Evolutionary conservation across 2,329 filamentous ascomycete genomes (phyloP).

Genomic region (Xylariaceae sp.): DNA sequence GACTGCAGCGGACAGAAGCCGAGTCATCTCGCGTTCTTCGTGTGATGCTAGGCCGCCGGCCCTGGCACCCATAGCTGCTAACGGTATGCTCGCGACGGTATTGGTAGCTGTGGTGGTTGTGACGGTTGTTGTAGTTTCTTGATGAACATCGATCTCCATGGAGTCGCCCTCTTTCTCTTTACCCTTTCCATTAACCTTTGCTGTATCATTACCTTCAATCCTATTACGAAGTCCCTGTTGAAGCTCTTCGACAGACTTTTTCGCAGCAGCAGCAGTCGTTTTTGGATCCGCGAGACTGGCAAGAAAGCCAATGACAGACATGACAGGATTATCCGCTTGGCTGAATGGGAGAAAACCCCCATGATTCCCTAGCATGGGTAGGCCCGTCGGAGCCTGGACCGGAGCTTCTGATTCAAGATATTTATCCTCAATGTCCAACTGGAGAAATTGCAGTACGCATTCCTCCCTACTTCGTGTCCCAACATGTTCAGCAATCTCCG

Average conservation of each 20-base stretch:
- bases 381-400: slow-evolving; percentile 59
- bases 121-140: slow-evolving; percentile 52
- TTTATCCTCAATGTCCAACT: slow-evolving; percentile 96
- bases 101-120: slow-evolving; percentile 56
- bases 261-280: slow-evolving; percentile 88
- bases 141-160: slow-evolving; percentile 68
- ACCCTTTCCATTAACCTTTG: slow-evolving; percentile 62
- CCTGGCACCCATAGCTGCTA: slow-evolving; percentile 85
- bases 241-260: slow-evolving; percentile 85
- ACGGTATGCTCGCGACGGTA: slow-evolving; percentile 75
- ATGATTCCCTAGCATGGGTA: slow-evolving; percentile 72
- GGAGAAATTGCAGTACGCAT: slow-evolving; percentile 94
- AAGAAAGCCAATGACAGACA: slow-evolving; percentile 94
- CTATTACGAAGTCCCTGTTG: slow-evolving; percentile 79
- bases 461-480: slow-evolving; percentile 91
- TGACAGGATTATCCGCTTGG: slow-evolving; percentile 92
- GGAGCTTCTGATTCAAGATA: slow-evolving; percentile 81
- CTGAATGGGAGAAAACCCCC: slow-evolving; percentile 86
- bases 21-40: slow-evolving; percentile 95
- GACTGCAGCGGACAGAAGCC: slow-evolving; percentile 87
- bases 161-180: slow-evolving; percentile 62
- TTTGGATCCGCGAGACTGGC: slow-evolving; percentile 89
- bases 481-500: slow-evolving; percentile 88
- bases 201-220: slow-evolving; percentile 65
- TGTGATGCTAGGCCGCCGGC: slow-evolving; percentile 89